Conservation (phyloP, 371 early-diverging fungal genomes). For the Smittium culicis region DNA sequence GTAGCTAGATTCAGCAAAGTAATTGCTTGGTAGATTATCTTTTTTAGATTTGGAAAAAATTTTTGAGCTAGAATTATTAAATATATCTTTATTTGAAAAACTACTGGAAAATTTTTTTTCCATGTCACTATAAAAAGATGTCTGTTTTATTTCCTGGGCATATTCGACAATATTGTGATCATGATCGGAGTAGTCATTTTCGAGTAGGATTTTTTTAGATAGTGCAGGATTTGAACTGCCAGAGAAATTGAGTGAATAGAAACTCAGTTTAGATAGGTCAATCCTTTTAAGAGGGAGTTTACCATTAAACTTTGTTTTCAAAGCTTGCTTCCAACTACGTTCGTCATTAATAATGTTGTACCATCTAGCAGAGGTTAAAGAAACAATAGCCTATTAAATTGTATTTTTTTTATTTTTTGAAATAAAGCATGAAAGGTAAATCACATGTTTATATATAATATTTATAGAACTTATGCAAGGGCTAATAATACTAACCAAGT, state of each 20-base stretch:
- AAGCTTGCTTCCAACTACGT: constrained; percentile 6
- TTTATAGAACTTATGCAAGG: not conserved
- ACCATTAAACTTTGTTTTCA: not conserved
- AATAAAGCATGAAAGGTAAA: constrained; percentile 2
- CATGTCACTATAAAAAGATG: not conserved
- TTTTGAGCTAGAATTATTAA: not conserved
- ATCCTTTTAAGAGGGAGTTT: constrained; percentile 1
- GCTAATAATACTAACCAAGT: constrained; percentile 4
- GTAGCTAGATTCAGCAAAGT: not conserved
- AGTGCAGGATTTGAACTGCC: not conserved
- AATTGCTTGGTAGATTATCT: not conserved
- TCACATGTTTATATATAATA: not conserved
- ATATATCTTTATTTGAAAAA: not conserved
- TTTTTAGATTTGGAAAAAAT: not conserved
- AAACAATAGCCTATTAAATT: not conserved
- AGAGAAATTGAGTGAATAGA: not conserved
- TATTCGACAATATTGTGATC: not conserved
- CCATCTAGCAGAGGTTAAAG: constrained; percentile 3
- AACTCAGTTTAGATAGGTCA: constrained; percentile 4
- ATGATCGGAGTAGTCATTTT: not conserved
- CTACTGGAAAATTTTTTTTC: not conserved
- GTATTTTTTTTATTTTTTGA: too few species aligned
- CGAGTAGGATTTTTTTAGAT: not conserved
- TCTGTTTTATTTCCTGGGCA: not conserved
- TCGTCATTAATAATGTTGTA: not conserved